phyloP scores from a whole-genome alignment of 805 yeast genomes.

The Saccharomycopsis synnaedendra region DNA sequence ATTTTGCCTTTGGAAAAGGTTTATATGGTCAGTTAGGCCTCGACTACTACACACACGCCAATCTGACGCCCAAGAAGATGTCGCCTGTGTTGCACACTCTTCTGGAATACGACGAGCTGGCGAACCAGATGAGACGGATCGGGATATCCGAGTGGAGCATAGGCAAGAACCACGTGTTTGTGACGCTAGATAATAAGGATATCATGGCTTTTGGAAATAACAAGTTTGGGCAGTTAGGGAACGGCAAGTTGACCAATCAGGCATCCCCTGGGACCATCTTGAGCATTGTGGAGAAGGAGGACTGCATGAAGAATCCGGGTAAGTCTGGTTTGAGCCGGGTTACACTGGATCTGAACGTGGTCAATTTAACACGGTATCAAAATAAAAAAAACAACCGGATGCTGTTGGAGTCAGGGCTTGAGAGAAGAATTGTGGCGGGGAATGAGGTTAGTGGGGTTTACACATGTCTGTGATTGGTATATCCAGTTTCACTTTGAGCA shows the following conservation, averaged over 20 bases:
- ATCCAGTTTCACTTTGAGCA: no score
- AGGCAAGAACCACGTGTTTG: constrained; percentile 57
- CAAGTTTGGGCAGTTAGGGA: constrained; percentile 74
- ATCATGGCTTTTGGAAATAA: constrained; percentile 80
- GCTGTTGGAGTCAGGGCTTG: constrained; percentile 22
- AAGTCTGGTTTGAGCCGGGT: constrained; percentile 17
- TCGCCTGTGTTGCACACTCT: constrained; percentile 29
- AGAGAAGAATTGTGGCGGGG: constrained; percentile 24
- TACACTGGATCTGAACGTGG: constrained; percentile 5
- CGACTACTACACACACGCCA: constrained; percentile 65
- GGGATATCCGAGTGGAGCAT: constrained; percentile 41
- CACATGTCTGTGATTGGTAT: no score
- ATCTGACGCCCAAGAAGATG: constrained; percentile 52
- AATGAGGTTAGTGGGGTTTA: constrained; percentile 49
- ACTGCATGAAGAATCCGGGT: constrained; percentile 1
- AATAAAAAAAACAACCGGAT: constrained; percentile 34
- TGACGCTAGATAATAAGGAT: constrained; percentile 50
- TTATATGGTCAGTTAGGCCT: constrained; percentile 78
- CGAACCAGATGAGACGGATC: constrained; percentile 30
- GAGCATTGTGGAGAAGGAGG: constrained; percentile 43
- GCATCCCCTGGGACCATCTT: constrained; percentile 46
- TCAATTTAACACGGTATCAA: constrained; percentile 19
- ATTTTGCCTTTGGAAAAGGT: constrained; percentile 74
- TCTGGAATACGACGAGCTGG: constrained; percentile 42
- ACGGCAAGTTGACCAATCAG: constrained; percentile 56